Conservation (phyloP, 169 alveolate genomes). For the Amoebophrya sp. region DNA sequence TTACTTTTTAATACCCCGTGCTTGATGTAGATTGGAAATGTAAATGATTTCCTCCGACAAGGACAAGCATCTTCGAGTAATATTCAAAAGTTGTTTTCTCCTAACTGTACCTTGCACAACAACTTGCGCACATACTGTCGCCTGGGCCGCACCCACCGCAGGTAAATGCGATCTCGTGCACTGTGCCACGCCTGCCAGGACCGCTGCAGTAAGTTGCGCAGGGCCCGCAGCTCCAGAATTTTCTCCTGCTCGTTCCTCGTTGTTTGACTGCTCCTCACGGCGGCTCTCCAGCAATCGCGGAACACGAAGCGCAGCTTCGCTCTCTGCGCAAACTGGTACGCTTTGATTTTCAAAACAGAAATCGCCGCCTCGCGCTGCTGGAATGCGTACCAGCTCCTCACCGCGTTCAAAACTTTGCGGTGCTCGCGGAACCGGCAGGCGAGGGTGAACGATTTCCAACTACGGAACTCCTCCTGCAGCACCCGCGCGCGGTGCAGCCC, state of each 20-base stretch:
- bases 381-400: not conserved
- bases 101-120: not conserved
- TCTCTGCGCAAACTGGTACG: not conserved
- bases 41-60: too few relatives aligned
- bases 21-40: too few relatives aligned
- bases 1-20: too few relatives aligned
- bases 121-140: not conserved
- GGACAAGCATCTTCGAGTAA: too few relatives aligned
- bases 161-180: not conserved
- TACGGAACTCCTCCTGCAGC: too few relatives aligned
- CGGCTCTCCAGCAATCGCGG: not conserved
- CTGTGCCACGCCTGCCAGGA: not conserved
- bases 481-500: too few relatives aligned
- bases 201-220: too few relatives aligned
- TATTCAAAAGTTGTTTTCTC: too few relatives aligned
- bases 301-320: not conserved
- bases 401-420: not conserved
- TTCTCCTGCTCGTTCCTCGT: too few relatives aligned
- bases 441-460: too few relatives aligned
- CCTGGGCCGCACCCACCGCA: not conserved
- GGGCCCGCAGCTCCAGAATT: too few relatives aligned
- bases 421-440: not conserved
- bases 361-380: not conserved
- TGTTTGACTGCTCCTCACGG: too few relatives aligned
- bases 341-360: not conserved